Base-by-base conservation (phyloP, 2,329 filamentous ascomycete genomes). In the Ascochyta rabiei region DNA sequence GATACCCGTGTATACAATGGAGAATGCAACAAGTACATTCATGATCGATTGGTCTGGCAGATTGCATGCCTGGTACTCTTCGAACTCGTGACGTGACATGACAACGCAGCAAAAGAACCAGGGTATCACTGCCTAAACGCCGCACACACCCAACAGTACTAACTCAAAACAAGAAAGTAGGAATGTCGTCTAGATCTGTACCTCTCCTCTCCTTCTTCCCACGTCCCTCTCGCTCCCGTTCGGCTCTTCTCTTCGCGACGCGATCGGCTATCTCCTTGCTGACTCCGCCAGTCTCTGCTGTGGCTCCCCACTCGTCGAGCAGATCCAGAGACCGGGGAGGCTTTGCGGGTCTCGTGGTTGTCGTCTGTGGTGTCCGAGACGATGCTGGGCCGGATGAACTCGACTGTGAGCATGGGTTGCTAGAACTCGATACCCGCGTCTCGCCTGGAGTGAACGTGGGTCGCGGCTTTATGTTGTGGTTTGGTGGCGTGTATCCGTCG, bases 131-230 rank as follows among this genome's bases (percentile, higher is more conserved):
- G 15, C 44, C 38, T 10, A 33, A 31, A 53, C 28, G 34, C 42
- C 48, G 10, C n/a, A n/a, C n/a, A 30, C 3, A 30, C n/a, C 33
- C 13, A n/a, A n/a, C 6, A 34, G n/a, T 3, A 10, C 10, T 21
- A 28, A 18, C 4, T 66, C 43, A 80, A 49, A 79, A 70, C 23
- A 79, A 55, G 49, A 81, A 81, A 1, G 76, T 80, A 10, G 79
- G 78, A 51, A 81, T 77, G 49, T 76, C 74, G 42, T 75, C 72
- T n/a, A 70, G 40, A 33, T 60, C 60, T 19, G 66, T 64, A 23
- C 52, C 53, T 39, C 66, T 69, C 51, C 37, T 68, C 65, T 24
- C 66, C 60, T 12, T 63, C 60, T 15, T 68, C 62, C 5, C 68
- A 62, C 64, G 61, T 4, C 67, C 64, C 2, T 65, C 64, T 24